Evolutionary conservation across 192 early-diverging fungal species (phyloP), one percentile per base, ranked within the genome.

Genomic region (Linnemannia schmuckeri): DNA sequence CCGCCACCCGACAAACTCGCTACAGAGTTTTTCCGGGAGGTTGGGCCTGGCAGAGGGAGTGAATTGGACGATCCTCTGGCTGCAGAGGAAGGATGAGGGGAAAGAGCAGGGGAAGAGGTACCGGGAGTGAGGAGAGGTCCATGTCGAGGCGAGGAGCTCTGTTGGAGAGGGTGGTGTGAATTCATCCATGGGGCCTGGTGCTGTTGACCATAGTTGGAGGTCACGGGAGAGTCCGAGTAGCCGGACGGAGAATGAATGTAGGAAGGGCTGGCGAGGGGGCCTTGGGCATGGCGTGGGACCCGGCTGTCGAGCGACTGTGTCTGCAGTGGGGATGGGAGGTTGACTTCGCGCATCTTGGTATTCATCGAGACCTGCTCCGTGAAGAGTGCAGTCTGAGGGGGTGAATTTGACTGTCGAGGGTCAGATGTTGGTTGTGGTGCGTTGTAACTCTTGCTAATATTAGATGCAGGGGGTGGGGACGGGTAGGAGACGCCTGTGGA

Each of bases 71-170:
- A 78, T 40, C 72, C 82, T 24, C 70, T 37, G 30, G 30, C 24
- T 33, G 30, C 47, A 52, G 49, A 38, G 22, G 83, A 47, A 30
- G 44, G 72, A n/a, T 78, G 79, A 42, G 85, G 85, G 0, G 61
- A 42, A 12, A 87, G 38, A 0, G 80, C 57, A 15, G 85, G 85
- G 0, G 85, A 84, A 18, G 82, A 78, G 8, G 27, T 44, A 8
- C 72, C 68, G 3, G 84, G 78, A 1, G 85, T 87, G 38, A 87
- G 76, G 20, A 87, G 71, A 1, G 85, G 85, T 49, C 85, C 85
- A 46, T 87, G 85, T 17, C 74, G 70, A 10, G 85, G 85, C 5
- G 79, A 81, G 5, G 44, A 41, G 15, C 61, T 41, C 41, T 72
- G 70, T 72, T 72, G 70, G 41, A 42, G 38, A 72, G 70, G 35